A percentile compares a stretch with the other conserved stretches of the same genome.
Conservation (phyloP, 768 basidiomycete species). For the Asterophora lycoperdoides region DNA sequence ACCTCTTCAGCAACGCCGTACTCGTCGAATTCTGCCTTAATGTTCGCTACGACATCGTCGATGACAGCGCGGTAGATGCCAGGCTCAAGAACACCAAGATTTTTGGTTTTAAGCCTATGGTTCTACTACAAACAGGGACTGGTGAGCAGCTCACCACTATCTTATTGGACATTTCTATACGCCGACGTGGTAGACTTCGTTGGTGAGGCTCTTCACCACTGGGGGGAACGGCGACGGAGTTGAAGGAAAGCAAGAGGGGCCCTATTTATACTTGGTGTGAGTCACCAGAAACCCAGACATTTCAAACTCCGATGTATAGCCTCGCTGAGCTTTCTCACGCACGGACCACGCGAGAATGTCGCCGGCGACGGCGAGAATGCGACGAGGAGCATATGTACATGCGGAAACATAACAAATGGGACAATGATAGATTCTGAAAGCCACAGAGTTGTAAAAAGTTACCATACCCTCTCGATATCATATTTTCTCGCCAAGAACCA, state of each 20-base stretch:
- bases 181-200: slow-evolving; percentile 24
- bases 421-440: too few relatives aligned
- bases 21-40: slow-evolving; percentile 95
- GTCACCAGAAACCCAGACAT: slow-evolving; percentile 34
- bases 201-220: slow-evolving; percentile 33
- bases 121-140: slow-evolving; percentile 53
- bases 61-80: slow-evolving; percentile 89
- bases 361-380: too few relatives aligned
- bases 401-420: too few relatives aligned
- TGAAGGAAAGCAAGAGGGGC: slow-evolving; percentile 36
- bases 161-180: slow-evolving; percentile 84
- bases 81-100: slow-evolving; percentile 63
- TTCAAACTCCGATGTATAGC: slow-evolving; percentile 44
- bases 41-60: slow-evolving; percentile 87
- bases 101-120: slow-evolving; percentile 50
- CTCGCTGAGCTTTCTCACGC: slow-evolving; percentile 34
- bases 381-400: too few relatives aligned
- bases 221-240: slow-evolving; percentile 35
- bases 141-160: slow-evolving; percentile 92
- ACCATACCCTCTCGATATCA: too few relatives aligned
- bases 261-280: slow-evolving; percentile 51
- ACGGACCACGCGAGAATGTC: slow-evolving; percentile 26
- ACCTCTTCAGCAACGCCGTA: slow-evolving; percentile 93
- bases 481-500: too few relatives aligned
- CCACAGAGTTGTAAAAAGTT: too few relatives aligned